Percentiles rank a stretch among this genome's conserved stretches.
Conservation (phyloP, 192 early-diverging fungal species). For the Spizellomyces sp. region DNA sequence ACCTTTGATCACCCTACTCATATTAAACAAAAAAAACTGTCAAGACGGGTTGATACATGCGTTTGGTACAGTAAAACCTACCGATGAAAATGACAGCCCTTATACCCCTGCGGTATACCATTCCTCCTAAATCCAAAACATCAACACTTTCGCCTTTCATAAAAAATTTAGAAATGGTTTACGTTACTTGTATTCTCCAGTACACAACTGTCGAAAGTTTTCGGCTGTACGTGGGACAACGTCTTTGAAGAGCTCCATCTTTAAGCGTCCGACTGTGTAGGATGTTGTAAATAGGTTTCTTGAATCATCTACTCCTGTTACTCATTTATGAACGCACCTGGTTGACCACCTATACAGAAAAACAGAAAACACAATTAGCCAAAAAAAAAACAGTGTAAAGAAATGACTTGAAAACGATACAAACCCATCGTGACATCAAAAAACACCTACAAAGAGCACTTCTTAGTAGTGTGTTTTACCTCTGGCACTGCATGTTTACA, state of each 20-base stretch:
- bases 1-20: slow-evolving; percentile 72
- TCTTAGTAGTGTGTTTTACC: neutral
- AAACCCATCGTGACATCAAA: slow-evolving; percentile 79
- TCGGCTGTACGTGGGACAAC: slow-evolving; percentile 91
- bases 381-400: slow-evolving; percentile 3
- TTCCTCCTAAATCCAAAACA: slow-evolving; percentile 51
- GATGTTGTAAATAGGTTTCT: neutral
- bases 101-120: slow-evolving; percentile 85
- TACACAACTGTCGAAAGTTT: slow-evolving; percentile 95
- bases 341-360: slow-evolving; percentile 38
- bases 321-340: slow-evolving; percentile 29
- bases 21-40: neutral
- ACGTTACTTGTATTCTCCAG: slow-evolving; percentile 74
- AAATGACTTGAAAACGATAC: slow-evolving; percentile 17
- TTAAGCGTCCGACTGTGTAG: slow-evolving; percentile 48
- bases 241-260: slow-evolving; percentile 71
- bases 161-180: neutral
- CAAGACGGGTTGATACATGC: neutral
- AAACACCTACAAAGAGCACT: slow-evolving; percentile 51
- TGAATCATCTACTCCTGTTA: neutral
- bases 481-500: neutral
- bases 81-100: slow-evolving; percentile 80
- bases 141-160: slow-evolving; percentile 4
- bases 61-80: neutral
- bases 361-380: neutral